These are phyloP conservation scores for Gynostemma pentaphyllum DNA, from an alignment of 306 rosid genomes.

Conservation along the genomic window DNA sequence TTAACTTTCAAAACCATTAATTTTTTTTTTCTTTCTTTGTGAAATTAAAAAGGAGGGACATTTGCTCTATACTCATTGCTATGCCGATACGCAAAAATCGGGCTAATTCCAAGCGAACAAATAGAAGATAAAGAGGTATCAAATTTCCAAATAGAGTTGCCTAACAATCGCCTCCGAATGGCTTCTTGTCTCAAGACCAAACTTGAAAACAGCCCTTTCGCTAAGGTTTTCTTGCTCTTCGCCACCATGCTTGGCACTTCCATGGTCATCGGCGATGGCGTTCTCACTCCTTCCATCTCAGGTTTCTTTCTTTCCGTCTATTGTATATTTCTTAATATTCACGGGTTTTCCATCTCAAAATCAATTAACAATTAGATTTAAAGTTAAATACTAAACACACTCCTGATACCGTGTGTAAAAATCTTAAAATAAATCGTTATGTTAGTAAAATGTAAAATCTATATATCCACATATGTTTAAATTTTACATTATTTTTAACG, in stretches of 20 bases:
- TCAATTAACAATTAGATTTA: no score
- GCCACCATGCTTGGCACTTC: slow-evolving; percentile 32
- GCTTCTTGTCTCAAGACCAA: slow-evolving; percentile 12
- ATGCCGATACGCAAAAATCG: slow-evolving; percentile 27
- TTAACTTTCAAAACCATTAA: no score
- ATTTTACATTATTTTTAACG: no score
- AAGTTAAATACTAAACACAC: no score
- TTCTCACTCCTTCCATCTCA: slow-evolving; percentile 23
- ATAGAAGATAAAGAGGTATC: slow-evolving; percentile 24
- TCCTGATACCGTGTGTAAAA: no score
- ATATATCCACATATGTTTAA: no score
- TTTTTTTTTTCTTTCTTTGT: background rate
- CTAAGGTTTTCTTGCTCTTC: slow-evolving; percentile 8
- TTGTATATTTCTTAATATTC: no score
- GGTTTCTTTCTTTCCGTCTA: no score
- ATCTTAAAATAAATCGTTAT: no score
- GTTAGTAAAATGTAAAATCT: no score
- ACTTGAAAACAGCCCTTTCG: slow-evolving; percentile 14
- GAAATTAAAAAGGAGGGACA: slow-evolving; percentile 13
- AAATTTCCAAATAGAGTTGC: slow-evolving; percentile 17
- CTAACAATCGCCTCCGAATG: slow-evolving; percentile 8
- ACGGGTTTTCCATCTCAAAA: no score
- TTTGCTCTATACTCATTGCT: slow-evolving; percentile 22
- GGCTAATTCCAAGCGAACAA: slow-evolving; percentile 24
- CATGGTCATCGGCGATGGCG: slow-evolving; percentile 35